A percentile compares a stretch with the other conserved stretches of the same genome.
phyloP scores from a whole-genome alignment of 2,329 filamentous ascomycete genomes.

The Chaetomium globosum region DNA sequence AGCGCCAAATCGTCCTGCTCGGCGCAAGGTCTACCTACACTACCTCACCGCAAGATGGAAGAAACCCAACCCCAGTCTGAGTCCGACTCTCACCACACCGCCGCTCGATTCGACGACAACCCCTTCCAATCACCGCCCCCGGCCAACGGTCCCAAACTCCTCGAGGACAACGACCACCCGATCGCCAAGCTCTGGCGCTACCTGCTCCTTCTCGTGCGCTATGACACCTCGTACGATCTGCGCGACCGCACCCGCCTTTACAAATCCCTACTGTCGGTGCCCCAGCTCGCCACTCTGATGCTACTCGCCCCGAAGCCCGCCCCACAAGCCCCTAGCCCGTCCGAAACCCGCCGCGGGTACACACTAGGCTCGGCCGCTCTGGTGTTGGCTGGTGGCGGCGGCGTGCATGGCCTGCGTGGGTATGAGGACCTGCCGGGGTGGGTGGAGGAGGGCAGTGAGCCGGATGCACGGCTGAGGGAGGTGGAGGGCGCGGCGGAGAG shows the following conservation, averaged over 20 bases:
- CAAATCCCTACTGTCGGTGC: constrained; percentile 76
- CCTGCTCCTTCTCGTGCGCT: constrained; percentile 79
- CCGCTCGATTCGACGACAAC: background rate
- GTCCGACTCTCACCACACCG: constrained; percentile 23
- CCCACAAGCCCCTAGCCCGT: constrained; percentile 86
- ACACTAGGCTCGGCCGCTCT: constrained; percentile 83
- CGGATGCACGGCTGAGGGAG: constrained; percentile 72
- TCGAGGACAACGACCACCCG: constrained; percentile 61
- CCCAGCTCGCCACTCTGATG: constrained; percentile 86
- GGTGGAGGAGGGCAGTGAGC: constrained; percentile 79
- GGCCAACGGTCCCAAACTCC: constrained; percentile 34
- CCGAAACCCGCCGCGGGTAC: constrained; percentile 76
- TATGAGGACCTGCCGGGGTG: constrained; percentile 82
- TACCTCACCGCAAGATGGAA: constrained; percentile 67
- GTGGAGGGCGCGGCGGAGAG: constrained; percentile 26
- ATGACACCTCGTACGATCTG: constrained; percentile 92
- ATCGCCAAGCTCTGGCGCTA: constrained; percentile 83
- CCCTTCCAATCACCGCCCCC: background rate
- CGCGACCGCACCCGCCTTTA: constrained; percentile 89
- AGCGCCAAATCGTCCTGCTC: constrained; percentile 86
- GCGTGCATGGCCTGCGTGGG: constrained; percentile 72
- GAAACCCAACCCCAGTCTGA: constrained; percentile 12
- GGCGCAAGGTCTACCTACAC: constrained; percentile 94
- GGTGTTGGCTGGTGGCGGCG: constrained; percentile 75
- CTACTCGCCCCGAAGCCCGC: constrained; percentile 93